A percentile compares a stretch with the other conserved stretches of the same genome.
phyloP scores from a whole-genome alignment of 1,284 basidiomycete species.

The Phylloboletellus chloephorus region DNA sequence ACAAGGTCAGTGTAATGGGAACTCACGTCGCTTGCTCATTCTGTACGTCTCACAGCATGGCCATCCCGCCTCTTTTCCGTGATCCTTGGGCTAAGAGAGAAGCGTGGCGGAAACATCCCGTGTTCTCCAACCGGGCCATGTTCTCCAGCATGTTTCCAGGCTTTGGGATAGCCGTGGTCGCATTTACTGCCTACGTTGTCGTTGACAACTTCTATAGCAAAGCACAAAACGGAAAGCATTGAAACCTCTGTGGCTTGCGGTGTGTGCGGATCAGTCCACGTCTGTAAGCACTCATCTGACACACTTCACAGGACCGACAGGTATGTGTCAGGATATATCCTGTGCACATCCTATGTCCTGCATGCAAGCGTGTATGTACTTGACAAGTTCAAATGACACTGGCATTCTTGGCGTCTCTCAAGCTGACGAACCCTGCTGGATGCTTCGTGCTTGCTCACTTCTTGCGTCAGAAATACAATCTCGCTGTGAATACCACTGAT shows the following conservation, averaged over 20 bases:
- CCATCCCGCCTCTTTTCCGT: conserved; percentile 68
- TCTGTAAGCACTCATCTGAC: conserved; percentile 3
- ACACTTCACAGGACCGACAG: conserved; percentile 2
- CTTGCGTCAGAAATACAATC: too few species aligned
- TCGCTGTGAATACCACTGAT: background rate
- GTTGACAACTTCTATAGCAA: conserved; percentile 64
- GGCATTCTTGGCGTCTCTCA: too few species aligned
- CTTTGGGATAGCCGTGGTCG: conserved; percentile 85
- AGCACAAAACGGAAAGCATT: conserved; percentile 33
- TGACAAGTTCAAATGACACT: background rate
- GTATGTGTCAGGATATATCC: background rate
- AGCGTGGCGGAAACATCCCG: conserved; percentile 86
- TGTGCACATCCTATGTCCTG: background rate
- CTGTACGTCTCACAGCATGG: conserved; percentile 38
- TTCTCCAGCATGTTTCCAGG: conserved; percentile 88
- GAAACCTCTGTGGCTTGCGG: conserved; percentile 4
- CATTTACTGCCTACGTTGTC: conserved; percentile 86
- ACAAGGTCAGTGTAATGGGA: conserved; percentile 20
- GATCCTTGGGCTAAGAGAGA: conserved; percentile 94
- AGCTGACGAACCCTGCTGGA: too few species aligned
- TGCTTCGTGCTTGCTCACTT: too few species aligned
- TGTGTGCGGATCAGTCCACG: conserved; percentile 11
- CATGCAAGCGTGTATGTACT: conserved; percentile 15
- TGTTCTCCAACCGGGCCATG: conserved; percentile 83
- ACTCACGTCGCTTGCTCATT: conserved; percentile 8